These are phyloP conservation scores for Onygena corvina DNA, from an alignment of 2,329 filamentous ascomycete genomes.

Conservation along the genomic window DNA sequence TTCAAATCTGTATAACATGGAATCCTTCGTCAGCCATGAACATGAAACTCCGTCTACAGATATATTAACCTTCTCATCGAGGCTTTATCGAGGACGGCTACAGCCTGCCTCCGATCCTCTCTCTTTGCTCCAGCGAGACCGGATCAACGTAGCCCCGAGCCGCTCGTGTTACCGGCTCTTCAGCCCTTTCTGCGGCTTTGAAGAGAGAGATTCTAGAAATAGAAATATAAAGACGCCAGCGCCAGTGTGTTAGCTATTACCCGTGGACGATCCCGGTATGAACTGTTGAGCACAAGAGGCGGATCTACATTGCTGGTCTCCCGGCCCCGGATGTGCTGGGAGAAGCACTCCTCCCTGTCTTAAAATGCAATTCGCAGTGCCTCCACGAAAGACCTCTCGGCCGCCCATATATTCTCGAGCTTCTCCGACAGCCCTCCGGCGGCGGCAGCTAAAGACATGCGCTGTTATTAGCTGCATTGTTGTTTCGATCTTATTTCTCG, in stretches of 20 bases:
- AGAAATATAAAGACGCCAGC: not conserved
- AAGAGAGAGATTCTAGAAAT: slow-evolving; percentile 3
- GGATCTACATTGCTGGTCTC: slow-evolving; percentile 1
- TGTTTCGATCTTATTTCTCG: slow-evolving; percentile 49
- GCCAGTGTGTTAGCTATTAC: slow-evolving; percentile 3
- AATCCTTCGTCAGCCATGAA: not conserved
- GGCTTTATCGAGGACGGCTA: no score
- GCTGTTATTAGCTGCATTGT: slow-evolving; percentile 45
- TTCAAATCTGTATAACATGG: not conserved
- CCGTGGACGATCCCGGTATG: slow-evolving; percentile 6
- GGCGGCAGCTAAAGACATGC: slow-evolving; percentile 50
- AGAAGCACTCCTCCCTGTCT: not conserved
- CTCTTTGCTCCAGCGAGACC: no score
- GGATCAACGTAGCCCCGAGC: not conserved
- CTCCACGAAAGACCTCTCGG: slow-evolving; percentile 70
- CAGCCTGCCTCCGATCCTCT: no score
- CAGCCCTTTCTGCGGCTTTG: not conserved
- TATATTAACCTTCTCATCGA: no score
- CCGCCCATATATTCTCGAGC: slow-evolving; percentile 55
- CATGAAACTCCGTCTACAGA: no score
- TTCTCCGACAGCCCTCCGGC: slow-evolving; percentile 37
- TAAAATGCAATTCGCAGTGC: slow-evolving; percentile 78
- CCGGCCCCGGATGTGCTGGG: not conserved
- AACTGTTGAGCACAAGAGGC: slow-evolving; percentile 7
- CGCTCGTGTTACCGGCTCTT: not conserved